Conservation (phyloP, 129 eudicot species). For the Ambrosia trifida region DNA sequence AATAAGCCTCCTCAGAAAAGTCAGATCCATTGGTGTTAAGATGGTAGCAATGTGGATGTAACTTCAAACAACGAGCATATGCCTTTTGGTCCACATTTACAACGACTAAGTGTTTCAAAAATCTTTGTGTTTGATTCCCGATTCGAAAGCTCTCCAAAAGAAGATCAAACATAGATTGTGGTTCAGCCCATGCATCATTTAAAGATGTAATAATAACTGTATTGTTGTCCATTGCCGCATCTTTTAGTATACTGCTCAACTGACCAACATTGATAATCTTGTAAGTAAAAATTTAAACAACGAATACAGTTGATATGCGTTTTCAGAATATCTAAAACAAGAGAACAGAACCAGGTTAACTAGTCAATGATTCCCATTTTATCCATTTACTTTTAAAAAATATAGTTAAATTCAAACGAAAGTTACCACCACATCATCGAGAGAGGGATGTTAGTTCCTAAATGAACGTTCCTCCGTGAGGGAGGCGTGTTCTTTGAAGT, state of each 20-base stretch:
- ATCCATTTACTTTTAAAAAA: too few species aligned
- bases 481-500: too few species aligned
- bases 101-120: constrained; percentile 48
- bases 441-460: too few species aligned
- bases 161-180: constrained; percentile 49
- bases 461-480: too few species aligned
- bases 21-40: constrained; percentile 32
- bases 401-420: too few species aligned
- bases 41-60: constrained; percentile 43
- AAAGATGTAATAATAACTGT: constrained; percentile 49
- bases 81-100: constrained; percentile 46
- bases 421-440: too few species aligned
- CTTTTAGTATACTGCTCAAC: constrained; percentile 32
- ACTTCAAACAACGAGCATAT: constrained; percentile 37
- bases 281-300: not conserved
- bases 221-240: constrained; percentile 38
- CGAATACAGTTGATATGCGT: not conserved
- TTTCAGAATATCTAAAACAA: too few species aligned
- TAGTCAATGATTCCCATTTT: too few species aligned
- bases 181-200: constrained; percentile 55
- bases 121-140: constrained; percentile 38
- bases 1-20: constrained; percentile 38
- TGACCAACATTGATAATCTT: constrained; percentile 4
- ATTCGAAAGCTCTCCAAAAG: constrained; percentile 50
- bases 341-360: too few species aligned